These are phyloP conservation scores for Bipolaris bicolor DNA, from an alignment of 2,329 filamentous ascomycete species.

Conservation along the genomic window DNA sequence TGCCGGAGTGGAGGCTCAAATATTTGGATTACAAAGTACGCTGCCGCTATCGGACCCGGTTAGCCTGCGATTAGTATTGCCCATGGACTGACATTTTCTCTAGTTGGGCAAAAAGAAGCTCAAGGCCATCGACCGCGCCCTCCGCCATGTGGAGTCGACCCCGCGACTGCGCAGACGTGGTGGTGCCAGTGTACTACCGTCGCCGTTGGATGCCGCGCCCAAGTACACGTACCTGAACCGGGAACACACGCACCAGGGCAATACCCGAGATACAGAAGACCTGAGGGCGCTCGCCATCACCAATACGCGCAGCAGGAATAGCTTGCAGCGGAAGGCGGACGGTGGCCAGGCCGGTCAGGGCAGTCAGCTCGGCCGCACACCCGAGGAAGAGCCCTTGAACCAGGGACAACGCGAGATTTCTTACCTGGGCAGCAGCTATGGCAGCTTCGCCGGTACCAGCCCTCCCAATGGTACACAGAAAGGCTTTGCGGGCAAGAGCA, in stretches of 20 bases:
- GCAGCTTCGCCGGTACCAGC: constrained; percentile 67
- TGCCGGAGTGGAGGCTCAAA: constrained; percentile 93
- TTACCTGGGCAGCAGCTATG: constrained; percentile 60
- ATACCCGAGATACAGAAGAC: constrained; percentile 30
- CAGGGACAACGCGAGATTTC: constrained; percentile 19
- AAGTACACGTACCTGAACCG: constrained; percentile 52
- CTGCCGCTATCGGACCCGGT: constrained; percentile 21
- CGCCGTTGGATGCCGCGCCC: constrained; percentile 46
- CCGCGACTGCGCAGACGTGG: constrained; percentile 50
- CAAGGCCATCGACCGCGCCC: constrained; percentile 78
- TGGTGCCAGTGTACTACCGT: constrained; percentile 41
- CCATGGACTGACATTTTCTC: constrained; percentile 13
- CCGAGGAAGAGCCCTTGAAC: constrained; percentile 43
- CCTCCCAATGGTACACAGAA: constrained; percentile 44
- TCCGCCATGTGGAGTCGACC: constrained; percentile 65
- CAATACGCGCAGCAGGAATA: constrained; percentile 31
- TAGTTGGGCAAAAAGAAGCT: constrained; percentile 86
- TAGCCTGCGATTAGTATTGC: constrained; percentile 13
- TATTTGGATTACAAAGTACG: constrained; percentile 90
- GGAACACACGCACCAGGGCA: constrained; percentile 25
- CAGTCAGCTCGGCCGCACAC: constrained; percentile 22
- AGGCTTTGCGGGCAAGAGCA: constrained; percentile 27
- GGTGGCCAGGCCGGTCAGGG: constrained; percentile 21
- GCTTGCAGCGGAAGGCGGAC: constrained; percentile 21
- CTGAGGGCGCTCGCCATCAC: constrained; percentile 33